These are phyloP conservation scores for Tripterygium wilfordii DNA, from an alignment of 177 flowering plant genomes.

Conservation along the genomic window DNA sequence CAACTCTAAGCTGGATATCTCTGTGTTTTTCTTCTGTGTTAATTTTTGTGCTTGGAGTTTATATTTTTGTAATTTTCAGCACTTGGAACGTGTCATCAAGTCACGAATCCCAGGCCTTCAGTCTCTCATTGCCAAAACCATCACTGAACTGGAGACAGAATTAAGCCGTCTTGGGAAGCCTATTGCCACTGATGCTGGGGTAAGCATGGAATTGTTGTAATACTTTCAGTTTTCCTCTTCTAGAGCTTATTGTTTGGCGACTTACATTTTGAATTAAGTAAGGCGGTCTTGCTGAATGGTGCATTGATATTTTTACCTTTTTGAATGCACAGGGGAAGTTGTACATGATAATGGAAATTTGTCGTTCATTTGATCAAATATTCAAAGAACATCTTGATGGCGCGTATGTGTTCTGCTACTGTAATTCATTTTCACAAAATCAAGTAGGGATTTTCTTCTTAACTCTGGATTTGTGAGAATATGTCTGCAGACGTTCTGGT, in stretches of 20 bases:
- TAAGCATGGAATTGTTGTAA: conserved; percentile 11
- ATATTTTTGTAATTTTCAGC: conserved; percentile 23
- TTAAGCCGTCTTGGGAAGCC: conserved; percentile 52
- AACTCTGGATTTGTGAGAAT: neutral
- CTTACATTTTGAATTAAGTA: too few relatives aligned
- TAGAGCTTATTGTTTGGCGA: too few relatives aligned
- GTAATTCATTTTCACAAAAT: neutral
- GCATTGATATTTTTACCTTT: neutral
- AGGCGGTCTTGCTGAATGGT: neutral
- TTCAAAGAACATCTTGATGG: conserved; percentile 58
- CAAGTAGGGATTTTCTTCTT: neutral
- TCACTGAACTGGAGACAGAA: conserved; percentile 46
- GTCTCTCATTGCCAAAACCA: conserved; percentile 46
- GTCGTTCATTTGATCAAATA: conserved; percentile 40
- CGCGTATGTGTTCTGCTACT: conserved; percentile 19
- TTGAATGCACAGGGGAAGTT: conserved; percentile 36
- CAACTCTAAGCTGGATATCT: too few relatives aligned
- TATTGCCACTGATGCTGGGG: conserved; percentile 51
- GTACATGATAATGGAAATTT: conserved; percentile 47
- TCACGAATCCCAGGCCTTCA: conserved; percentile 50
- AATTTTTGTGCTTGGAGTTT: too few relatives aligned
- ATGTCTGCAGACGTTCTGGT: conserved; percentile 39
- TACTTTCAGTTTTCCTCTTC: neutral
- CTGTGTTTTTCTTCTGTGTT: neutral
- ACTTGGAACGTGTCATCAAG: conserved; percentile 53